Base-by-base conservation (phyloP, 805 yeast genomes). In the Zygosaccharomyces kombuchaensis region DNA sequence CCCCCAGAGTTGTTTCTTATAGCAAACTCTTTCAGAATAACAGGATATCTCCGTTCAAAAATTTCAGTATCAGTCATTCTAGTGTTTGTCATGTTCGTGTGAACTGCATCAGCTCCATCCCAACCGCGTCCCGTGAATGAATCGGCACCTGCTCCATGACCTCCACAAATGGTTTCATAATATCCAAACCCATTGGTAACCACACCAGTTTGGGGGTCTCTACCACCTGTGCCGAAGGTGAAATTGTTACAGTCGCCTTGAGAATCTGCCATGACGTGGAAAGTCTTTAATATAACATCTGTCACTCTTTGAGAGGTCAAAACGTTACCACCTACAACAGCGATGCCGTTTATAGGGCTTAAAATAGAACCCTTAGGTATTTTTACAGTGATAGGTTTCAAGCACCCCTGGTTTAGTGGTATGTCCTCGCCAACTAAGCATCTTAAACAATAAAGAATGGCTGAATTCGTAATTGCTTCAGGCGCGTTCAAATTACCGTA, bases 221-320 rank as follows among this genome's bases (percentile, higher is more conserved):
- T 75, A 40, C 88, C 91, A 51, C 82, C 86, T 21, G 76, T 78
- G 22, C 96, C 97, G 70, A 90, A 91, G 0, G 96, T 90, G 55
- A 91, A 79, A 66, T 91, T 91, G 66, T 91, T 91, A 65, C 96
- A 87, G 47, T 93, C 88, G 36, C 97, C 96, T 66, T 91, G 98
- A 1, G 96, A 89, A 52, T 89, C 96, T 2, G 97, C 97, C 70
- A 87, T 84, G 3, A 88, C 87, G 50, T 77, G 74, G 65, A 91
- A 89, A 0, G 97, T 93, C 57, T 82, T 84, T 57, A 91, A 71
- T 34, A 91, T 78, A 2, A 85, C 90, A 66, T 89, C 97, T 0
- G 96, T 88, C 37, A 91, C 80, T 56, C 96, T 76, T 65, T 91
- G 98, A 2, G 96, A 84, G 0, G 98, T 91, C 67, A 90, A 84